Evolutionary conservation across 139 green algal species (phyloP).

Genomic region (Chlamydomonas schloesseri): DNA sequence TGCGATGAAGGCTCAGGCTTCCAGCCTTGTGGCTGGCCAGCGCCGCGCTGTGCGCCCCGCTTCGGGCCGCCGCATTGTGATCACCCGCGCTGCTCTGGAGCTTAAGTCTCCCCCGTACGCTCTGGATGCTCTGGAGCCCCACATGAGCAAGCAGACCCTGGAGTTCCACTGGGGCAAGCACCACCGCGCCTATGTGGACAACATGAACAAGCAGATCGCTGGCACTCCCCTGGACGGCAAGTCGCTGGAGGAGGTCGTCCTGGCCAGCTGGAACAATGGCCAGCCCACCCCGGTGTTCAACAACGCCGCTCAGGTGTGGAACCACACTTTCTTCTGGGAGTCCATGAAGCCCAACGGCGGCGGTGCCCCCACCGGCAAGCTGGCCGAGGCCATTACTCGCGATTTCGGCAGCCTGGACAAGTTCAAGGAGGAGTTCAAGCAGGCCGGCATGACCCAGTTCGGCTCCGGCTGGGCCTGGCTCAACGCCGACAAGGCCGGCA

Average conservation of each 20-base stretch:
- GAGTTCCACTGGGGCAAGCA: constrained; percentile 97
- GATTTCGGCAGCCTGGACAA: constrained; percentile 92
- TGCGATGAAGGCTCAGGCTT: constrained; percentile 36
- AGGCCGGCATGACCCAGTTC: constrained; percentile 81
- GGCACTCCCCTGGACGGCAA: constrained; percentile 88
- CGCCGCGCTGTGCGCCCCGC: constrained; percentile 16
- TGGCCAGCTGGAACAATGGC: constrained; percentile 86
- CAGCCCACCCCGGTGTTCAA: constrained; percentile 92
- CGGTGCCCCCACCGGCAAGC: constrained; percentile 80
- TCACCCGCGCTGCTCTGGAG: constrained; percentile 54
- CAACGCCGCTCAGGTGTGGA: constrained; percentile 92
- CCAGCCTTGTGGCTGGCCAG: constrained; percentile 34
- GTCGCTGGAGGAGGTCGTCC: constrained; percentile 86
- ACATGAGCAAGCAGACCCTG: constrained; percentile 80
- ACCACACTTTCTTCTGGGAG: constrained; percentile 98
- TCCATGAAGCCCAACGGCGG: constrained; percentile 85
- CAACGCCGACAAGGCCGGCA: constrained; percentile 76
- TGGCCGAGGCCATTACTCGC: constrained; percentile 85
- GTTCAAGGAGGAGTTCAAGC: constrained; percentile 92
- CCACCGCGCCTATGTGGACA: constrained; percentile 90
- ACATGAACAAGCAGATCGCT: constrained; percentile 96
- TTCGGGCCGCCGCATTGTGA: constrained; percentile 29
- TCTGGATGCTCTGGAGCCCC: constrained; percentile 80
- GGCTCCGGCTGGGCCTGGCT: constrained; percentile 97
- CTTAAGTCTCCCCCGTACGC: constrained; percentile 70